Conservation (phyloP, 75 land plant species). For the Cupressus sempervirens region DNA sequence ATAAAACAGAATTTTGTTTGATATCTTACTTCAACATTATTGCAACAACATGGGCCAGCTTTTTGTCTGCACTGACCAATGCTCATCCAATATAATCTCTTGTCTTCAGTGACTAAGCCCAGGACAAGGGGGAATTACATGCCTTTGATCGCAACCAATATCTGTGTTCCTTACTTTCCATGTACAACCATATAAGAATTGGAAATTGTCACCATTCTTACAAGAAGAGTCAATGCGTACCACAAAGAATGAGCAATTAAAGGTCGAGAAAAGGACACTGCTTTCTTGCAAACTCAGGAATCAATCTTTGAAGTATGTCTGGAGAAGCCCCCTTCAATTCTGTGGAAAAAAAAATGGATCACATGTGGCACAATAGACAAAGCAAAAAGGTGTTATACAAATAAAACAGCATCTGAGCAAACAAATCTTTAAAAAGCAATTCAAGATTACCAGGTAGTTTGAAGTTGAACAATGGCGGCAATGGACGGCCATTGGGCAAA, state of each 20-base stretch:
- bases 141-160: background rate
- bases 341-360: background rate
- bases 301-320: constrained; percentile 61
- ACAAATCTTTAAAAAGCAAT: constrained; percentile 7
- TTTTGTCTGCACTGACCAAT: background rate
- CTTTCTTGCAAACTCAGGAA: constrained; percentile 72
- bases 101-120: background rate
- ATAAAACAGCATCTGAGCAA: background rate
- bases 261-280: constrained; percentile 19
- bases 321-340: constrained; percentile 57
- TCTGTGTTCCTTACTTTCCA: background rate
- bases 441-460: constrained; percentile 43
- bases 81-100: background rate
- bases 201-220: background rate
- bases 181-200: background rate
- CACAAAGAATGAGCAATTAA: background rate
- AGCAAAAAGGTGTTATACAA: background rate
- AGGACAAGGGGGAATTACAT: background rate
- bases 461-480: constrained; percentile 75
- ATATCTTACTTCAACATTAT: constrained; percentile 3
- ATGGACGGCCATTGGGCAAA: constrained; percentile 66
- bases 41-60: background rate
- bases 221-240: background rate
- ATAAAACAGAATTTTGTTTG: background rate
- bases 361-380: background rate